Evolutionary conservation across 306 rosid genomes (phyloP), one percentile per base, ranked within the genome.

Genomic region (Medicago lupulina): DNA sequence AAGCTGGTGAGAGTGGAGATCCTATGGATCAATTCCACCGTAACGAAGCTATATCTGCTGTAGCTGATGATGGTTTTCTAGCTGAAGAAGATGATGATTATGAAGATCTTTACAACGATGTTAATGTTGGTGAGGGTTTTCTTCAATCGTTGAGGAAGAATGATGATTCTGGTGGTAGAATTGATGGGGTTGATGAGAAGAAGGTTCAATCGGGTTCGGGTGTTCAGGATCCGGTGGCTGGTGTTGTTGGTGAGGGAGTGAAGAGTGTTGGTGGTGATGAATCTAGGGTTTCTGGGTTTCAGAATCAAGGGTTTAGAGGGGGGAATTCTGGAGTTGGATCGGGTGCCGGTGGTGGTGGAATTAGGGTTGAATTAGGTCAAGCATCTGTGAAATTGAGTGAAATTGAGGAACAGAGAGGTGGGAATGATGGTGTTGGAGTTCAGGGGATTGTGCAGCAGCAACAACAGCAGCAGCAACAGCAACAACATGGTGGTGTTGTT

Each of bases 31-130:
- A 92, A 83, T 95, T 95, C 85, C 98, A 95, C 84, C 91, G 93
- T 15, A 95, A 95, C 83, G 97, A 92, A 76, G 99, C 99, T n/a
- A 95, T 95, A 76, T 92, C 99, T 1, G 99, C 97, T 8, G 99
- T 92, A 13, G 96, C 97, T 9, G 99, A 95, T 63, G 97, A 92
- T 0, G 97, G 93, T 9, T 92, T 92, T 36, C 54, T 95, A 18
- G 97, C 77, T 1, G 97, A 95, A 71, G 98, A 96, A 59, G 99
- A 92, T 66, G 97, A 96, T 14, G 99, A 96, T 51, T 96, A 90
- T 50, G 99, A 96, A 62, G 99, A 96, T 76, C 92, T 96, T 7
- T 96, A 96, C 79, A 96, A 96, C 88, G 99, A 96, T 8, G 99
- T 96, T 21, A 96, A 92, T 69, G 92, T 92, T 2, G 99, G 99